A percentile compares a stretch with the other conserved stretches of the same genome.
phyloP scores from a whole-genome alignment of 805 yeast genomes.

The Cyberlindnera mississippiensis region DNA sequence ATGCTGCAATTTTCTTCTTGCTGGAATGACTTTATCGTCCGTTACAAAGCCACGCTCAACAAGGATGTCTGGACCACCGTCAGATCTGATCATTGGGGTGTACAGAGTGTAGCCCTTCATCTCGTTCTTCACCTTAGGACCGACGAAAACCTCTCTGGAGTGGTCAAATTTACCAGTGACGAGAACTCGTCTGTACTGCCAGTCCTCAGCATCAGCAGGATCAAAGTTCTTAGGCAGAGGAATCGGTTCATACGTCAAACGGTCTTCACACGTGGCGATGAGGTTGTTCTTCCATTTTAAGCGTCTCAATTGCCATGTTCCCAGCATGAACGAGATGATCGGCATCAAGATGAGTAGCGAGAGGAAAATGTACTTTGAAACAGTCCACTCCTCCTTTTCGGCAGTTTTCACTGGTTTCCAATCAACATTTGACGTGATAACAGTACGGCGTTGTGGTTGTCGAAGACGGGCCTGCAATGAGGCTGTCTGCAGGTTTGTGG shows the following conservation, averaged over 20 bases:
- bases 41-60: slow-evolving; percentile 92
- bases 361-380: slow-evolving; percentile 32
- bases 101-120: slow-evolving; percentile 73
- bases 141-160: slow-evolving; percentile 83
- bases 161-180: slow-evolving; percentile 78
- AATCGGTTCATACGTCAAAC: slow-evolving; percentile 67
- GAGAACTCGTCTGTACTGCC: slow-evolving; percentile 79
- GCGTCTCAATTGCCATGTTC: slow-evolving; percentile 89
- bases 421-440: slow-evolving; percentile 69
- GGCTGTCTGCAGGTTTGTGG: neutral
- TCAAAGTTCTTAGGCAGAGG: slow-evolving; percentile 66
- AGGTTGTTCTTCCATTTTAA: slow-evolving; percentile 84
- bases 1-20: slow-evolving; percentile 55
- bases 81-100: slow-evolving; percentile 74
- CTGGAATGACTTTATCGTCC: slow-evolving; percentile 60
- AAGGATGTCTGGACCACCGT: slow-evolving; percentile 72
- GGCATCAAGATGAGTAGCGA: slow-evolving; percentile 68
- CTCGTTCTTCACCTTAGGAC: slow-evolving; percentile 77
- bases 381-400: slow-evolving; percentile 29
- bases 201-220: slow-evolving; percentile 62
- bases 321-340: slow-evolving; percentile 75
- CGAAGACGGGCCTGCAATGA: neutral
- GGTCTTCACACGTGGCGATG: slow-evolving; percentile 78
- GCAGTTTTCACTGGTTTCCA: slow-evolving; percentile 74
- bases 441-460: slow-evolving; percentile 23